These are phyloP conservation scores for Talaromyces sp. DNA, from an alignment of 2,329 filamentous ascomycete genomes.

Conservation along the genomic window DNA sequence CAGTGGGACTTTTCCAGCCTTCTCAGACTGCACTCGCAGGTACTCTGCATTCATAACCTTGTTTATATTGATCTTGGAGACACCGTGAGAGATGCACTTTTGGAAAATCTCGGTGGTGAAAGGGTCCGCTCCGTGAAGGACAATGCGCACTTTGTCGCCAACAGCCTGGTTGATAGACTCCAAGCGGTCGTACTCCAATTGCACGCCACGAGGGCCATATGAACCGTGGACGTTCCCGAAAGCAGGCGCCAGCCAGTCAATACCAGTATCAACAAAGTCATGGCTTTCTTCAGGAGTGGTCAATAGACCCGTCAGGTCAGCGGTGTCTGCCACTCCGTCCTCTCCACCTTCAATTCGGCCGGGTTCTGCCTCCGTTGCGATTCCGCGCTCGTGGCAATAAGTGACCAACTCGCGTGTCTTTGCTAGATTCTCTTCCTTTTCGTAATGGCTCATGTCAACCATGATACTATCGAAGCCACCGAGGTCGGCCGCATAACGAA, in stretches of 20 bases:
- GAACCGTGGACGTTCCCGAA: constrained; percentile 75
- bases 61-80: constrained; percentile 59
- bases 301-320: constrained; percentile 59
- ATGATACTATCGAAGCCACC: constrained; percentile 68
- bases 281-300: constrained; percentile 68
- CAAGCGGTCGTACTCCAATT: constrained; percentile 59
- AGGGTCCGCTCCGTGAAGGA: constrained; percentile 58
- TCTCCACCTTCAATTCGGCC: constrained; percentile 71
- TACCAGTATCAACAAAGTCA: constrained; percentile 67
- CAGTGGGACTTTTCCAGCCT: constrained; percentile 51
- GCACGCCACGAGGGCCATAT: constrained; percentile 64
- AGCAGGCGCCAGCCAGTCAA: constrained; percentile 70
- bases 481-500: constrained; percentile 59
- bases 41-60: constrained; percentile 56
- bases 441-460: constrained; percentile 73
- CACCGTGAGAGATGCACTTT: constrained; percentile 54
- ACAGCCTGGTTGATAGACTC: constrained; percentile 49
- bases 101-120: constrained; percentile 55
- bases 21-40: constrained; percentile 47
- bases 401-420: constrained; percentile 61
- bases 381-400: constrained; percentile 63
- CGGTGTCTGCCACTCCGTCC: constrained; percentile 68
- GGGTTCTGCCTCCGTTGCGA: constrained; percentile 68
- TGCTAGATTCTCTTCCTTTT: constrained; percentile 66
- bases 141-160: constrained; percentile 50